Evolutionary conservation across 108 stramenopile species (phyloP).

Genomic region (Conticribra guillardii): DNA sequence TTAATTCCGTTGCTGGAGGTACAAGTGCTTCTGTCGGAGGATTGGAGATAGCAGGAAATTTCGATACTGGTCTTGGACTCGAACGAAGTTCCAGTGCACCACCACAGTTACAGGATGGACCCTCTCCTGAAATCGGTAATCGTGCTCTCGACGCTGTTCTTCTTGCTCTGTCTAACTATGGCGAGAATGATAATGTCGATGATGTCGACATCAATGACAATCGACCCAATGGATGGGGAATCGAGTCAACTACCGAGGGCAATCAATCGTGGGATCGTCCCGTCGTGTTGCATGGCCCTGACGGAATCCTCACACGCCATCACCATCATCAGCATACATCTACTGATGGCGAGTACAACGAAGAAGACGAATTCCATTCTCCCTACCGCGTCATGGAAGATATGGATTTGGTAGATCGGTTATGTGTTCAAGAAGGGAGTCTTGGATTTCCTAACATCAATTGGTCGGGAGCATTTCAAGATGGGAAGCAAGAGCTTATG

Average conservation of each 20-base stretch:
- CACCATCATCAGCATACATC: conserved; percentile 21
- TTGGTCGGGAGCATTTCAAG: conserved; percentile 66
- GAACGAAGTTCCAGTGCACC: conserved; percentile 22
- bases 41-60: neutral
- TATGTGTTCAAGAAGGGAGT: conserved; percentile 53
- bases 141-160: conserved; percentile 56
- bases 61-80: neutral
- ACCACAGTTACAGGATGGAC: conserved; percentile 5
- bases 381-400: conserved; percentile 59
- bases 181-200: conserved; percentile 49
- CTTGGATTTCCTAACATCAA: conserved; percentile 50
- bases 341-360: conserved; percentile 7
- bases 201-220: conserved; percentile 4
- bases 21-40: neutral
- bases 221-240: conserved; percentile 37
- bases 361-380: conserved; percentile 26
- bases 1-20: conserved; percentile 22
- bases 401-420: conserved; percentile 45
- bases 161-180: conserved; percentile 82
- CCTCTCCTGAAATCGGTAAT: conserved; percentile 15
- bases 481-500: conserved; percentile 63
- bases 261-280: conserved; percentile 57
- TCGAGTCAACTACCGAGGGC: conserved; percentile 47
- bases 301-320: conserved; percentile 64
- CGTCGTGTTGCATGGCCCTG: conserved; percentile 66